phyloP scores from a whole-genome alignment of 225 moss, liverwort and hornwort genomes.

The Thuidium tamariscinum region DNA sequence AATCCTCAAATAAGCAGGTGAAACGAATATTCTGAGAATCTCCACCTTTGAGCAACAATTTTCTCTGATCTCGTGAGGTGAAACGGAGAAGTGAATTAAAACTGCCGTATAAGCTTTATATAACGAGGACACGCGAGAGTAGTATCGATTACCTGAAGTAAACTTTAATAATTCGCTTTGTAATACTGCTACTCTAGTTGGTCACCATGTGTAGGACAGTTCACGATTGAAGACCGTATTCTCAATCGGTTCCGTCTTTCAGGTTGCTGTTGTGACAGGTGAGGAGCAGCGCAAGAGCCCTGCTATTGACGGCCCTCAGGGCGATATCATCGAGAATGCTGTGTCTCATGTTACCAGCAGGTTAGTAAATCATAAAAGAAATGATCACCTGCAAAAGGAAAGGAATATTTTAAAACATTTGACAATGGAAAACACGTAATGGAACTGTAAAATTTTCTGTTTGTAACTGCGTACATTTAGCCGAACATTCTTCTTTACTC shows the following conservation, averaged over 20 bases:
- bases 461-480: background rate
- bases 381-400: background rate
- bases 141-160: background rate
- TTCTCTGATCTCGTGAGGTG: background rate
- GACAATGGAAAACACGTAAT: background rate
- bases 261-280: slow-evolving; percentile 1
- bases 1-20: slow-evolving; percentile 35
- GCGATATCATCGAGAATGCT: slow-evolving; percentile 8
- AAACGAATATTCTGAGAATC: background rate
- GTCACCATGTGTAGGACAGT: background rate
- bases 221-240: background rate
- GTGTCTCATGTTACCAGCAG: slow-evolving; percentile 14
- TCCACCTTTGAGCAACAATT: background rate
- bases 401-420: background rate
- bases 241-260: background rate
- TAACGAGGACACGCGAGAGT: background rate
- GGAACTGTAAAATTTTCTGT: background rate
- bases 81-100: background rate
- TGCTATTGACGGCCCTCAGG: slow-evolving; percentile 3
- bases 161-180: background rate
- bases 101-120: background rate
- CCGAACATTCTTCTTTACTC: background rate
- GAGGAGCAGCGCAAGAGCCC: slow-evolving; percentile 5
- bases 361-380: background rate
- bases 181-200: background rate